Base-by-base conservation (phyloP, 176 grass and related monocot species). In the Oryza meyeriana region DNA sequence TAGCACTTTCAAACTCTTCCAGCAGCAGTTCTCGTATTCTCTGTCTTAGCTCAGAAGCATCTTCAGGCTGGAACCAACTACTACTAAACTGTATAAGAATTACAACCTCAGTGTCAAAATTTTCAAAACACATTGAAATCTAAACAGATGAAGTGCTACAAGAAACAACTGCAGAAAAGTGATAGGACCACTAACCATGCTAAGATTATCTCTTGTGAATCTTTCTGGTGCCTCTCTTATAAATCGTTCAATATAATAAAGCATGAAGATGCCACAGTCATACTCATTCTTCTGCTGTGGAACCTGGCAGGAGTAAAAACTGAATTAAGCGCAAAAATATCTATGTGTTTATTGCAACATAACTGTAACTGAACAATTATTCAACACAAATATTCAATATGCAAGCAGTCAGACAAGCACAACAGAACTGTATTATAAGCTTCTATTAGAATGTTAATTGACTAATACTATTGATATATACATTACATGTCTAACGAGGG, bases 181-280 rank as follows among this genome's bases (percentile, higher is more conserved):
- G 61, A 17, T n/a, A 48, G 62, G 22, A 68, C 10, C 18, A 64
- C 76, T 73, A 84, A 97, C 94, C 94, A 88, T 97, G 76, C 12
- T 58, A 87, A 94, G 52, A 30, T 87, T 78, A 27, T 88, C 75
- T 34, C 33, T 67, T 81, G 64, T 87, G 61, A 94, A 89, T 83
- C 85, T 92, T 84, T 90, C 69, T 61, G 94, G 94, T 64, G 94
- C 92, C 30, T 90, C 72, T 69, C 22, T 86, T 57, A 90, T 90
- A 77, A 97, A 94, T 39, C 52, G 69, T 85, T 87, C 73, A 67
- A 92, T 92, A 57, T 94, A 97, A 77, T 87, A 94, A 72, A 97
- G 90, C 92, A 94, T 93, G 80, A 97, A 97, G 74, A 94, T 22
- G 18, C 94, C 94, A 83, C 94, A 97, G 20, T 97, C 94, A 59